Evolutionary conservation across 2,329 filamentous ascomycete species (phyloP).

Genomic region (Xylaria sp.): DNA sequence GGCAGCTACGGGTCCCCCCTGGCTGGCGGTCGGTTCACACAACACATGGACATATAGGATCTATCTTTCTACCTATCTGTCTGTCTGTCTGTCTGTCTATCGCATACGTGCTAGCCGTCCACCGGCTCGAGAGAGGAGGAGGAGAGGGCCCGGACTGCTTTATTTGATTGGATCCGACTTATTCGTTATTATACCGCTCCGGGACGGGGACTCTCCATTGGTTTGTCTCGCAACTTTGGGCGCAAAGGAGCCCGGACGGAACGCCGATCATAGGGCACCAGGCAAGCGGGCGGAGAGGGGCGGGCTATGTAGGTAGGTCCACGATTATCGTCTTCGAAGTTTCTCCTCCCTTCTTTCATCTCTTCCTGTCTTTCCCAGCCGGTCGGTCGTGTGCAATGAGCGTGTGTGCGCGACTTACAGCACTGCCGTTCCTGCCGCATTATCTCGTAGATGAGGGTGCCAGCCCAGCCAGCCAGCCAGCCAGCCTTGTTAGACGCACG

Average conservation of each 20-base stretch:
- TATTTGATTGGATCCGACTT: background rate
- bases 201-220: background rate
- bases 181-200: no score
- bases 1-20: no score
- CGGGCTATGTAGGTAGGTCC: no score
- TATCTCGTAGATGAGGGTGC: background rate
- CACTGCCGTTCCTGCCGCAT: background rate
- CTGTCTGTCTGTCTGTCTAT: no score
- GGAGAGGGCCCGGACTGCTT: no score
- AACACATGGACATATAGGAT: no score
- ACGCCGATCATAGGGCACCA: background rate
- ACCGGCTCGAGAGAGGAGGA: background rate
- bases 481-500: conserved; percentile 2
- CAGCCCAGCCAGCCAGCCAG: background rate
- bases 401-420: no score
- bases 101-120: background rate
- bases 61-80: no score
- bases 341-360: no score
- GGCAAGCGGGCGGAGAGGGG: no score
- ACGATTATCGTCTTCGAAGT: no score
- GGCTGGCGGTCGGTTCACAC: background rate
- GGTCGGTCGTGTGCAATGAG: background rate
- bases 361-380: no score
- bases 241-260: background rate
- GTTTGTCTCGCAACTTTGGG: background rate